These are phyloP conservation scores for Mycena latifolia DNA, from an alignment of 768 basidiomycete genomes.

Conservation along the genomic window DNA sequence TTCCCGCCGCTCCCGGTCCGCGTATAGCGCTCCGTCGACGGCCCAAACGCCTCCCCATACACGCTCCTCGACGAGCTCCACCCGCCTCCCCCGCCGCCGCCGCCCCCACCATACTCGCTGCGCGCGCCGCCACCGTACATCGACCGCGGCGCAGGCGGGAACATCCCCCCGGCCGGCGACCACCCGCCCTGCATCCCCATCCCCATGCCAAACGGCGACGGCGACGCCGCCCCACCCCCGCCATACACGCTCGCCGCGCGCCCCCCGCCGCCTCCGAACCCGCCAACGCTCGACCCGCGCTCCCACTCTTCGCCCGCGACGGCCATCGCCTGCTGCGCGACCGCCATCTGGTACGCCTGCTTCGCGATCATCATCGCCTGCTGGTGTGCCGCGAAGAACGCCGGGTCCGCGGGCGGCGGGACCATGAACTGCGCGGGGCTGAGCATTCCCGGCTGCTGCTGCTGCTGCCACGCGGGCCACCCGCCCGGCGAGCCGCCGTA, in stretches of 20 bases:
- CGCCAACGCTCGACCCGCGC: slow-evolving; percentile 64
- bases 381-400: slow-evolving; percentile 81
- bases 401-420: slow-evolving; percentile 63
- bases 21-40: slow-evolving; percentile 41
- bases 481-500: slow-evolving; percentile 20
- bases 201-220: slow-evolving; percentile 43
- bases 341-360: slow-evolving; percentile 91
- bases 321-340: slow-evolving; percentile 91
- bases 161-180: slow-evolving; percentile 61
- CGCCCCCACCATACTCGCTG: slow-evolving; percentile 71
- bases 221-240: slow-evolving; percentile 40
- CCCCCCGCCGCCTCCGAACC: slow-evolving; percentile 56
- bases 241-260: slow-evolving; percentile 58
- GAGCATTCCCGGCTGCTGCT: slow-evolving; percentile 59
- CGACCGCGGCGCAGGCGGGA: slow-evolving; percentile 62
- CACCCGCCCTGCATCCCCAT: slow-evolving; percentile 49
- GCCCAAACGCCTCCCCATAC: slow-evolving; percentile 77
- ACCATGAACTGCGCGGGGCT: slow-evolving; percentile 52
- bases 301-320: slow-evolving; percentile 95
- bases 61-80: slow-evolving; percentile 73
- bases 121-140: slow-evolving; percentile 73
- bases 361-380: slow-evolving; percentile 90
- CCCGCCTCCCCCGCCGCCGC: slow-evolving; percentile 55
- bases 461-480: slow-evolving; percentile 28
- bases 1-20: slow-evolving; percentile 36